Conservation (phyloP, 2,329 filamentous ascomycete genomes). For the Alternaria brassicae region DNA sequence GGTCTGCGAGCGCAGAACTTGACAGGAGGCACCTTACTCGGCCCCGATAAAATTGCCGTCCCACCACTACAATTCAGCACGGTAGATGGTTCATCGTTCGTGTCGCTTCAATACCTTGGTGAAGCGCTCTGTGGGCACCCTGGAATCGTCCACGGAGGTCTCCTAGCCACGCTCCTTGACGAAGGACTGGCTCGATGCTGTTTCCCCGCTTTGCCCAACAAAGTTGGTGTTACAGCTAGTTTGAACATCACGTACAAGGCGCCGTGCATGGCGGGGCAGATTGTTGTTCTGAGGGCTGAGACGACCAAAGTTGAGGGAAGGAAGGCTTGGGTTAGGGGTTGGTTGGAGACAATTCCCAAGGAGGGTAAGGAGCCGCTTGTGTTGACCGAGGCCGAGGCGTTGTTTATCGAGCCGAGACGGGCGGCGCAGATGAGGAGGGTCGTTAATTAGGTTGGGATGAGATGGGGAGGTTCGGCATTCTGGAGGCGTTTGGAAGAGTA, state of each 20-base stretch:
- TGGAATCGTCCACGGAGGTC: constrained; percentile 86
- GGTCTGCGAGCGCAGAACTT: constrained; percentile 75
- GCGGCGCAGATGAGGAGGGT: constrained; percentile 61
- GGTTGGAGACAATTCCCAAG: constrained; percentile 76
- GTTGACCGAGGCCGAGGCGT: constrained; percentile 80
- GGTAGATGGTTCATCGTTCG: constrained; percentile 60
- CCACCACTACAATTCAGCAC: constrained; percentile 77
- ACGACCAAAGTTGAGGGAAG: constrained; percentile 88
- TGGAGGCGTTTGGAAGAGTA: background rate
- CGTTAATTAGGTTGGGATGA: constrained; percentile 22
- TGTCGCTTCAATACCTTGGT: constrained; percentile 80
- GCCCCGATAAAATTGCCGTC: constrained; percentile 76
- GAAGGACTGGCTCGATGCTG: constrained; percentile 88
- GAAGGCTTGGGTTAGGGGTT: constrained; percentile 92
- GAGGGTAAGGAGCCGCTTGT: constrained; percentile 64
- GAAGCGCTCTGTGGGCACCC: constrained; percentile 85
- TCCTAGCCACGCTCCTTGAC: constrained; percentile 91
- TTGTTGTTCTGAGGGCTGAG: constrained; percentile 77
- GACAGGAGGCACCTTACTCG: constrained; percentile 80
- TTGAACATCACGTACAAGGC: constrained; percentile 82
- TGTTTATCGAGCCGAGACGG: constrained; percentile 89
- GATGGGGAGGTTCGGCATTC: constrained; percentile 1
- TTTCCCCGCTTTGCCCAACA: constrained; percentile 86
- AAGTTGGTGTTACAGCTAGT: constrained; percentile 85
- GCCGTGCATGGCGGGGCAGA: constrained; percentile 77